These are phyloP conservation scores for Torulaspora maleeae DNA, from an alignment of 805 yeast genomes.

Conservation along the genomic window DNA sequence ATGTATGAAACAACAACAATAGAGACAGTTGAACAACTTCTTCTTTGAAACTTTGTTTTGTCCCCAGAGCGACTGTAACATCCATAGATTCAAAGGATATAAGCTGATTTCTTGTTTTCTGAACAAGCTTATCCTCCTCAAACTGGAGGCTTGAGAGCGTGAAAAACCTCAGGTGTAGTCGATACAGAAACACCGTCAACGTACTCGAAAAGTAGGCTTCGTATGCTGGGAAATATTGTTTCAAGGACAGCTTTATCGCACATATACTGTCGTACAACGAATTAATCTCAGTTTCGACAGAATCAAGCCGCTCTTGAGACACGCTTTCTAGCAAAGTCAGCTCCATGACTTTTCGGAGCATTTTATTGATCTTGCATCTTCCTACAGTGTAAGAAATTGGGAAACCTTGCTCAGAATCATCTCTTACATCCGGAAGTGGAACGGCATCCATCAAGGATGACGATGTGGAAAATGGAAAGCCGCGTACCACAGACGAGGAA, in stretches of 20 bases:
- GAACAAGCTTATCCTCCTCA: slow-evolving; percentile 15
- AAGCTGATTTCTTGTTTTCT: slow-evolving; percentile 8
- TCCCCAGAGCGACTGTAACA: slow-evolving; percentile 16
- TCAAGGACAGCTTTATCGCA: slow-evolving; percentile 10
- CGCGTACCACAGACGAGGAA: slow-evolving; percentile 31
- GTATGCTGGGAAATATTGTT: slow-evolving; percentile 3
- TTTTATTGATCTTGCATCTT: slow-evolving; percentile 22
- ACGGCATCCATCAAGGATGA: slow-evolving; percentile 11
- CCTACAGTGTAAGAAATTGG: slow-evolving; percentile 26
- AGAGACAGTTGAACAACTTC: slow-evolving; percentile 24
- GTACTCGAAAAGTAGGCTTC: slow-evolving; percentile 25
- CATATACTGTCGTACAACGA: slow-evolving; percentile 15
- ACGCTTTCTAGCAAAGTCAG: slow-evolving; percentile 11
- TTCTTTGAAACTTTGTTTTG: slow-evolving; percentile 13
- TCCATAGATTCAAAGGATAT: slow-evolving; percentile 9
- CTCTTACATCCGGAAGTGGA: slow-evolving; percentile 8
- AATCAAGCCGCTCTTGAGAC: slow-evolving; percentile 5
- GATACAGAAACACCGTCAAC: slow-evolving; percentile 23
- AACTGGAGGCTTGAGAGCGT: slow-evolving; percentile 17
- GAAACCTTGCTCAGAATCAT: neutral
- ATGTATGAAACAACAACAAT: slow-evolving; percentile 23
- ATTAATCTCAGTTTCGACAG: slow-evolving; percentile 5
- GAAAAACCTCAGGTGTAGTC: slow-evolving; percentile 25
- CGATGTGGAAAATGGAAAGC: slow-evolving; percentile 25
- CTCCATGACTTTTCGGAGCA: slow-evolving; percentile 23